Evolutionary conservation across 495 filamentous ascomycete species (phyloP), one percentile per base, ranked within the genome.

Genomic region (Pyronema domesticum): DNA sequence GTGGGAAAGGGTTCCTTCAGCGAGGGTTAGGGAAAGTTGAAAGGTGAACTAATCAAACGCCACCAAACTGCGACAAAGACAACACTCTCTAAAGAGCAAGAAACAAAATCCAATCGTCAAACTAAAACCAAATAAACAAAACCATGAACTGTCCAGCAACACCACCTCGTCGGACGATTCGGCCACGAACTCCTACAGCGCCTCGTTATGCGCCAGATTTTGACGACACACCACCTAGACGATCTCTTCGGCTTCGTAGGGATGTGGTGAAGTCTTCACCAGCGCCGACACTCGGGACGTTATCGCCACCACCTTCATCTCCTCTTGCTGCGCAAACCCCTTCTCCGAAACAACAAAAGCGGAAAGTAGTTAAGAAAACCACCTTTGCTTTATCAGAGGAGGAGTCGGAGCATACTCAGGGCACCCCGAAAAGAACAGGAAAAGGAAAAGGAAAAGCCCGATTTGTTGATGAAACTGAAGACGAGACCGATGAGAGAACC

Each of bases 321-420:
- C 61, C 46, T 19, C 47, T 55, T 7, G 57, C 10, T 9, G 11
- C 34, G 23, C 61, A 53, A 52, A 59, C 57, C 23, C 65, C 56
- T 51, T 74, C 77, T 39, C 73, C 79, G 11, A 50, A 50, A 34
- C 47, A 50, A 49, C 78, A 77, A 67, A 67, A 63, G 37, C 75
- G 77, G 56, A 77, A 73, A 57, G 69, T 67, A 10, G 68, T 70
- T 60, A 79, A 80, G 66, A 70, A 77, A 53, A 73, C 70, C n/a
- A 77, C 77, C 14, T 78, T 80, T 44, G 77, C 79, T 0, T 65
- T 94, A n/a, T 80, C 83, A 49, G 81, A 56, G 19, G 30, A 50
- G 8, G 13, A 14, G 3, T 17, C 11, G 2, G 15, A 13, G 11
- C 11, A 13, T 13, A 19, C 14, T 2, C 14, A 8, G 11, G 47